These are phyloP conservation scores for Heterobasidion occidentale DNA, from an alignment of 1,284 basidiomycete genomes.

Conservation along the genomic window DNA sequence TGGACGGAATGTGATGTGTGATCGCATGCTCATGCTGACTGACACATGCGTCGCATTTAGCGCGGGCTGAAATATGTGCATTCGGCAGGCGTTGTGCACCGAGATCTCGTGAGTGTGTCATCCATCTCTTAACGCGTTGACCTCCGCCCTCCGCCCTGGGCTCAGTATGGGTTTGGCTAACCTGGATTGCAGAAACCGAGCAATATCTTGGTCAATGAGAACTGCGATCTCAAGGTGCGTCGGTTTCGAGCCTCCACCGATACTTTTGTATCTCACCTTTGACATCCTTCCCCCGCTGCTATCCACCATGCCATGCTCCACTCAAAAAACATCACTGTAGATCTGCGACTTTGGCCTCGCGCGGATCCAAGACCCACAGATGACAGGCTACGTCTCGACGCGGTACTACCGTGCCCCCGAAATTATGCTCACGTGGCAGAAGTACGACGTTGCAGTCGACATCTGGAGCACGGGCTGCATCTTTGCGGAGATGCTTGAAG, in stretches of 20 bases:
- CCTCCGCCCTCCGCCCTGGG: neutral
- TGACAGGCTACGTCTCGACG: constrained; percentile 99
- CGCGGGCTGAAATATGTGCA: constrained; percentile 99
- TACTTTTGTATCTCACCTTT: neutral
- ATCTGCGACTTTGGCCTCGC: constrained; percentile 99
- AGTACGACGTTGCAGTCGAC: constrained; percentile 99
- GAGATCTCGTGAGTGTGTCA: constrained; percentile 68
- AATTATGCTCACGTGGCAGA: constrained; percentile 99
- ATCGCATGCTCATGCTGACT: neutral
- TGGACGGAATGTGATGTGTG: neutral
- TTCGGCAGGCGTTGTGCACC: constrained; percentile 97
- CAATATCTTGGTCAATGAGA: constrained; percentile 99
- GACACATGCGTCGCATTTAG: constrained; percentile 29
- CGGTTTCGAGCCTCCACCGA: neutral
- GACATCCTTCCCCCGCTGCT: neutral
- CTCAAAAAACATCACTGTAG: constrained; percentile 26
- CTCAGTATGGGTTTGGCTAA: neutral
- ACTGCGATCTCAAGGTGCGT: constrained; percentile 87
- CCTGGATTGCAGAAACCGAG: constrained; percentile 77
- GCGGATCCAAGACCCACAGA: constrained; percentile 95
- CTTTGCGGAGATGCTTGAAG: constrained; percentile 99
- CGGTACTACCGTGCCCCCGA: constrained; percentile 98
- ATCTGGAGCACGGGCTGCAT: constrained; percentile 99
- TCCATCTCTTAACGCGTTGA: neutral
- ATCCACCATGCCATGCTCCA: neutral